Conservation (phyloP, 352 stramenopile species). For the Phytophthora hybrid region DNA sequence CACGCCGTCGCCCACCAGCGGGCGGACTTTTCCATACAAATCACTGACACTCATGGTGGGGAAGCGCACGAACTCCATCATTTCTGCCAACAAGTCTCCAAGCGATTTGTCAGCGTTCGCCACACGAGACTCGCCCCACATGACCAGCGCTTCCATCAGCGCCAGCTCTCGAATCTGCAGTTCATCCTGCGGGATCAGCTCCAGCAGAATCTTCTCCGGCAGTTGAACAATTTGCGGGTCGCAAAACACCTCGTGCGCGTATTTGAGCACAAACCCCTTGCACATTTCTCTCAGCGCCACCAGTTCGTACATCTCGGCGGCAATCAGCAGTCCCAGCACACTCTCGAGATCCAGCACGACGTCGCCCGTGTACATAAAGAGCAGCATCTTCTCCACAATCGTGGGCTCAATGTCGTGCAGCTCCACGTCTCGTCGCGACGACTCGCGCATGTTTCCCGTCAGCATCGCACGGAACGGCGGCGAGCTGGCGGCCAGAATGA, state of each 20-base stretch:
- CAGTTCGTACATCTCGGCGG: conserved; percentile 87
- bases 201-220: conserved; percentile 84
- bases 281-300: conserved; percentile 82
- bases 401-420: conserved; percentile 67
- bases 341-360: conserved; percentile 78
- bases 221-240: conserved; percentile 77
- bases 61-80: conserved; percentile 89
- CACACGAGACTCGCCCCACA: conserved; percentile 81
- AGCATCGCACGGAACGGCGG: conserved; percentile 87
- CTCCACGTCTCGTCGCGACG: conserved; percentile 72
- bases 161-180: conserved; percentile 85
- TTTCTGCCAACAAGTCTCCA: conserved; percentile 66
- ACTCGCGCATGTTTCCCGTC: conserved; percentile 82
- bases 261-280: conserved; percentile 83
- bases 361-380: conserved; percentile 89
- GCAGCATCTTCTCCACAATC: conserved; percentile 84
- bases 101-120: conserved; percentile 53
- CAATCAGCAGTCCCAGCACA: conserved; percentile 78
- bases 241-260: conserved; percentile 86
- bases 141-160: conserved; percentile 81
- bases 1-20: conserved; percentile 68
- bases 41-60: conserved; percentile 89
- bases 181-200: conserved; percentile 86
- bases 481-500: conserved; percentile 87
- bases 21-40: conserved; percentile 86